Conservation (phyloP, 2,329 filamentous ascomycete species). For the Hypoxylon sp. region DNA sequence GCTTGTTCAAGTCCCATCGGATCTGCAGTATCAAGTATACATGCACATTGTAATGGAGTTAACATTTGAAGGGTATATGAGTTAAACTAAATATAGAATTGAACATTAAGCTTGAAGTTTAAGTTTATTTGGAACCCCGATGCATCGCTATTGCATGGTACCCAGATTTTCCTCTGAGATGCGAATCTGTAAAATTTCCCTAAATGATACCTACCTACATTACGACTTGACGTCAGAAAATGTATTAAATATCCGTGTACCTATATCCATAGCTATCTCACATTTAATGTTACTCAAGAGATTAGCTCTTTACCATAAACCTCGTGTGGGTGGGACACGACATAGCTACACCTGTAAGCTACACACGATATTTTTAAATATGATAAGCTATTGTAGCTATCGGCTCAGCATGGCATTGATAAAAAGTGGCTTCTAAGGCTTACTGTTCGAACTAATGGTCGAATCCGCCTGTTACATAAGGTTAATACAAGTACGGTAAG, state of each 20-base stretch:
- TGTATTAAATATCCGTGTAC: background rate
- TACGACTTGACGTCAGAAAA: background rate
- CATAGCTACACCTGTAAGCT: conserved; percentile 10
- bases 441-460: conserved; percentile 1
- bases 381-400: conserved; percentile 6
- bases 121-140: conserved; percentile 7
- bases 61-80: background rate
- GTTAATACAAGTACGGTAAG: conserved; percentile 15
- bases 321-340: conserved; percentile 1
- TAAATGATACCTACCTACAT: background rate
- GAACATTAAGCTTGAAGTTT: conserved; percentile 21
- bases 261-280: background rate
- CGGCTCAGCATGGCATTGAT: conserved; percentile 4
- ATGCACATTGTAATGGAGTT: background rate
- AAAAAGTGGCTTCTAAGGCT: conserved; percentile 13
- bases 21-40: conserved; percentile 1
- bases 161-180: background rate
- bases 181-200: background rate
- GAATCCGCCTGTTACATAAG: conserved; percentile 16
- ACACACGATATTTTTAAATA: conserved; percentile 19
- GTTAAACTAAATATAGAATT: conserved; percentile 1
- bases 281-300: conserved; percentile 11
- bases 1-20: background rate
- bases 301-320: conserved; percentile 7
- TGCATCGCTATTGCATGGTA: conserved; percentile 3